These are phyloP conservation scores for Rhodotorula sp. DNA, from an alignment of 1,284 basidiomycete species.

Conservation along the genomic window DNA sequence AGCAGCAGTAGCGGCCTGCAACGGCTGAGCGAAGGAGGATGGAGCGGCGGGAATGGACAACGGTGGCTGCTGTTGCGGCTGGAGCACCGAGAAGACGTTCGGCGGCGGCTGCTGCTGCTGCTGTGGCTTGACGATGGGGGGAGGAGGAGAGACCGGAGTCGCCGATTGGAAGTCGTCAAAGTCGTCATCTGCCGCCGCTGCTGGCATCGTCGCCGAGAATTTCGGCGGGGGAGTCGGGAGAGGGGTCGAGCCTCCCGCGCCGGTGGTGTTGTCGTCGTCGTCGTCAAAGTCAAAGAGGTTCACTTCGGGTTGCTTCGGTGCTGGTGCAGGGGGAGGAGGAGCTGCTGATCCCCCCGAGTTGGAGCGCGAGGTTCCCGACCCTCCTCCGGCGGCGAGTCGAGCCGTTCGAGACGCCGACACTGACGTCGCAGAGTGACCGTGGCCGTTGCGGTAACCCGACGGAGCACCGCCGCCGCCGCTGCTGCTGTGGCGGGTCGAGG, in stretches of 20 bases:
- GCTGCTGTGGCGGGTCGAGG: background rate
- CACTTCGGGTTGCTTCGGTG: constrained; percentile 56
- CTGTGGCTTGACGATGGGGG: constrained; percentile 41
- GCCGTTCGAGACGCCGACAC: constrained; percentile 20
- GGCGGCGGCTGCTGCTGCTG: constrained; percentile 22
- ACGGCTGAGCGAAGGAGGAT: constrained; percentile 17
- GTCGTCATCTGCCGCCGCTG: constrained; percentile 60
- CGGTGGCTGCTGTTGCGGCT: constrained; percentile 41
- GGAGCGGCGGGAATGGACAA: constrained; percentile 31
- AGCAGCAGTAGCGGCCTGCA: background rate
- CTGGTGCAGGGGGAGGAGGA: constrained; percentile 50
- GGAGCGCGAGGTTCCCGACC: constrained; percentile 36
- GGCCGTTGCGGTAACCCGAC: no score
- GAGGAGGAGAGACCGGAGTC: constrained; percentile 53
- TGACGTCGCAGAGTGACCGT: constrained; percentile 34
- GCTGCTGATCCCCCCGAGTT: constrained; percentile 23
- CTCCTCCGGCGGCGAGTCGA: constrained; percentile 51
- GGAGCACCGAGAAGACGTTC: constrained; percentile 56
- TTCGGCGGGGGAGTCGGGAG: constrained; percentile 26
- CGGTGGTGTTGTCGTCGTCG: constrained; percentile 66
- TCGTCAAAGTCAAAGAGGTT: constrained; percentile 77
- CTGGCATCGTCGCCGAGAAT: constrained; percentile 42
- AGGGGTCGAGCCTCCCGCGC: constrained; percentile 48
- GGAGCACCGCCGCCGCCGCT: no score
- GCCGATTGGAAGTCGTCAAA: constrained; percentile 89